phyloP scores from a whole-genome alignment of 768 basidiomycete genomes.

The Mycena latifolia region DNA sequence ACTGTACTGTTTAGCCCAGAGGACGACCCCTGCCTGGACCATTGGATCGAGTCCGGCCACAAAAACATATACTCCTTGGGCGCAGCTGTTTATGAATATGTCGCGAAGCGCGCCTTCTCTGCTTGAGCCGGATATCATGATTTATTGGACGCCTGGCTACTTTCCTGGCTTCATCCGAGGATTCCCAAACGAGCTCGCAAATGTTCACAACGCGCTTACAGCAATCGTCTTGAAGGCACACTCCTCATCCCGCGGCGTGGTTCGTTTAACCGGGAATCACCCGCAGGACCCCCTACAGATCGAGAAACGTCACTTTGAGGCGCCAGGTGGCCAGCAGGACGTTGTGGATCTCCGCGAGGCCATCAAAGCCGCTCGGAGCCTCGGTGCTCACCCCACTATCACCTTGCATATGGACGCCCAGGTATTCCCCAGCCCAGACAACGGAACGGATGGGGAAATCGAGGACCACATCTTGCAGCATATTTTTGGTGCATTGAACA shows the following conservation, averaged over 20 bases:
- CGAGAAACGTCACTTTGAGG: conserved; percentile 44
- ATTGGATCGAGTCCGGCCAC: conserved; percentile 38
- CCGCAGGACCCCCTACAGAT: conserved; percentile 45
- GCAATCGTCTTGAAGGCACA: conserved; percentile 42
- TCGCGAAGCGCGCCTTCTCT: conserved; percentile 36
- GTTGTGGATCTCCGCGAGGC: conserved; percentile 40
- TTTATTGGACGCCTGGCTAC: conserved; percentile 40
- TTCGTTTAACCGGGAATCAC: conserved; percentile 43
- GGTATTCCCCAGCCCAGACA: conserved; percentile 38
- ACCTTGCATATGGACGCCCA: conserved; percentile 36
- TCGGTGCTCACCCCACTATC: conserved; percentile 33
- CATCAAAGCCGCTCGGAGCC: conserved; percentile 39
- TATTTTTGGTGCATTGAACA: conserved; percentile 36
- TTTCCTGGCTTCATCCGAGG: conserved; percentile 29
- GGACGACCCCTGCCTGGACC: conserved; percentile 43
- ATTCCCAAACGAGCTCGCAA: conserved; percentile 35
- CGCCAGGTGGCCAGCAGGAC: conserved; percentile 38
- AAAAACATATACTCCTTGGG: conserved; percentile 45
- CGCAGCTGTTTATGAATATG: conserved; percentile 36
- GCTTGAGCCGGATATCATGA: conserved; percentile 44
- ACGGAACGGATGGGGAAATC: conserved; percentile 32
- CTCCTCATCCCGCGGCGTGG: conserved; percentile 42
- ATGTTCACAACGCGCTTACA: conserved; percentile 39
- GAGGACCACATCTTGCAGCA: conserved; percentile 40
- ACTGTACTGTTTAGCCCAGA: conserved; percentile 38